Percentiles rank a stretch among this genome's conserved stretches.
Conservation (phyloP, 2,329 filamentous ascomycete genomes). For the Gremmenia infestans region DNA sequence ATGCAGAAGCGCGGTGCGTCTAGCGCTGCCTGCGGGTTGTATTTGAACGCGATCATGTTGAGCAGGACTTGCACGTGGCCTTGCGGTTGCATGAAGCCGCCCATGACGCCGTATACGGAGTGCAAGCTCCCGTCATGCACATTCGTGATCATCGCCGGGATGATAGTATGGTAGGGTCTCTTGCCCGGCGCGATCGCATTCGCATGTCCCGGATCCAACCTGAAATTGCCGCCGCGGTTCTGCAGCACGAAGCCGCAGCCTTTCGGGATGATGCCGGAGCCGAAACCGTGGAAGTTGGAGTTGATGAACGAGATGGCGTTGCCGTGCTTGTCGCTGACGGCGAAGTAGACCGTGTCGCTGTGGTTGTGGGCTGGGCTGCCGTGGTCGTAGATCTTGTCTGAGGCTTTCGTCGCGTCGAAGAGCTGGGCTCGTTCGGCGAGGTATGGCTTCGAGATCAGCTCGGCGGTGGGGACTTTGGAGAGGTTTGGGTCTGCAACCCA, state of each 20-base stretch:
- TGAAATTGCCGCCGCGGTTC: conserved; percentile 87
- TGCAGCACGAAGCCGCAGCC: conserved; percentile 92
- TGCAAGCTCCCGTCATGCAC: conserved; percentile 67
- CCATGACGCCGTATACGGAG: conserved; percentile 93
- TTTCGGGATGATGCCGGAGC: conserved; percentile 76
- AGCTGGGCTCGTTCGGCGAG: conserved; percentile 63
- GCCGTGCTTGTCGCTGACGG: conserved; percentile 71
- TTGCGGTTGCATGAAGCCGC: conserved; percentile 97
- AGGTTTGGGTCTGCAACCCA: conserved; percentile 81
- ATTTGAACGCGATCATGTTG: conserved; percentile 77
- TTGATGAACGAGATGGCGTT: conserved; percentile 97
- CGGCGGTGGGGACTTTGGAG: conserved; percentile 61
- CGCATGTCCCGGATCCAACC: conserved; percentile 64
- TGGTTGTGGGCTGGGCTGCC: conserved; percentile 81
- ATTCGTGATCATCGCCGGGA: conserved; percentile 85
- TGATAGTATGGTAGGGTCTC: conserved; percentile 95
- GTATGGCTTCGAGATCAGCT: conserved; percentile 68
- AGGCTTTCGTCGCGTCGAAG: conserved; percentile 55
- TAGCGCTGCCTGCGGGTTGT: conserved; percentile 80
- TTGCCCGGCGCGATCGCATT: conserved; percentile 79
- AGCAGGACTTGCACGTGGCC: conserved; percentile 91
- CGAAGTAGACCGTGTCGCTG: conserved; percentile 93
- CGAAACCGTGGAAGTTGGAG: conserved; percentile 87
- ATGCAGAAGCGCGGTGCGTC: conserved; percentile 92
- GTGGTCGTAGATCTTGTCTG: conserved; percentile 54